These are phyloP conservation scores for Penicillium sp. DNA, from an alignment of 2,329 filamentous ascomycete species.

Conservation along the genomic window DNA sequence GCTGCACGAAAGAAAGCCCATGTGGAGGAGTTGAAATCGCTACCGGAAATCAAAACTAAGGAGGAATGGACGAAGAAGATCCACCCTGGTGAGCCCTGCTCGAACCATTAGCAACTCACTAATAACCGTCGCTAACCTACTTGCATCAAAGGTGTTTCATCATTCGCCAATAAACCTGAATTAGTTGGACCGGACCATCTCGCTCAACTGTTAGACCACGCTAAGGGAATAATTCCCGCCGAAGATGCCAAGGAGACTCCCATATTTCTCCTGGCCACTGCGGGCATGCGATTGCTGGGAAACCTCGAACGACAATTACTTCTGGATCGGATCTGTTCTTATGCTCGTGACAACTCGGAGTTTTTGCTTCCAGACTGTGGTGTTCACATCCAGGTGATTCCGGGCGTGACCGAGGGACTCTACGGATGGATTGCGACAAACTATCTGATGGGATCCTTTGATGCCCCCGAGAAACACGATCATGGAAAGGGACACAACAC, in stretches of 20 bases:
- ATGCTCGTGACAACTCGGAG: constrained; percentile 70
- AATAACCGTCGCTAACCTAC: constrained; percentile 6
- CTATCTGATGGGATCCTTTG: constrained; percentile 88
- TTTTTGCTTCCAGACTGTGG: constrained; percentile 90
- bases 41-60: constrained; percentile 80
- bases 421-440: constrained; percentile 98
- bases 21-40: constrained; percentile 58
- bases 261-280: constrained; percentile 91
- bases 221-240: constrained; percentile 71
- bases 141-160: constrained; percentile 66
- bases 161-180: constrained; percentile 74
- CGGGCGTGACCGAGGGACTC: constrained; percentile 89
- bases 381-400: constrained; percentile 87
- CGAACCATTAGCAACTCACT: neutral
- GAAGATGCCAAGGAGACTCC: constrained; percentile 80
- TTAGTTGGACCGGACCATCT: constrained; percentile 80
- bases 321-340: constrained; percentile 75
- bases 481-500: constrained; percentile 90
- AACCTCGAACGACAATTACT: constrained; percentile 69
- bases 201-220: constrained; percentile 74
- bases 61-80: constrained; percentile 92
- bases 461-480: constrained; percentile 68
- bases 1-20: constrained; percentile 63
- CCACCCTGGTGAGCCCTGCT: constrained; percentile 63
- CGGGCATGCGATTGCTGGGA: constrained; percentile 85